Evolutionary conservation across 2,329 filamentous ascomycete species (phyloP).

Genomic region (Cercospora sp.): DNA sequence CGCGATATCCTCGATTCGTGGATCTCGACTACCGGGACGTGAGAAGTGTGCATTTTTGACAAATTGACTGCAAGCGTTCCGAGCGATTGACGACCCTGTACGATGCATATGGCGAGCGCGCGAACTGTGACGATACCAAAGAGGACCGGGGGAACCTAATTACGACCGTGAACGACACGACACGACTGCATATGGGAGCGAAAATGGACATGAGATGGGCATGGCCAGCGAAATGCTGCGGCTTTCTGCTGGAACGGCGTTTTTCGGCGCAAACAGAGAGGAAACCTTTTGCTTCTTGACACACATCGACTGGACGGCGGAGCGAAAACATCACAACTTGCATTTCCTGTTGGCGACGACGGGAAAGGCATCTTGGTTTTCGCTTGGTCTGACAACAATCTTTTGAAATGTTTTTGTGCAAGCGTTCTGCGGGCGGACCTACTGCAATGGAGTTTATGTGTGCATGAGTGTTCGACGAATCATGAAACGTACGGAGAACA

Average conservation of each 20-base stretch:
- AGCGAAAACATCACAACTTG: neutral
- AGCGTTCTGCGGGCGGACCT: neutral
- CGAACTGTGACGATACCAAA: conserved; percentile 18
- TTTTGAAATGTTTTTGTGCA: neutral
- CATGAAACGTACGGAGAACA: neutral
- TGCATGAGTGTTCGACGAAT: neutral
- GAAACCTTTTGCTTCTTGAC: conserved; percentile 6
- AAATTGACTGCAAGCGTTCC: conserved; percentile 5
- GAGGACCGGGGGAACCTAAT: conserved; percentile 18
- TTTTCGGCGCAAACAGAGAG: neutral
- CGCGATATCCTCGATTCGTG: conserved; percentile 31
- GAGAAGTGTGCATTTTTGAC: conserved; percentile 5
- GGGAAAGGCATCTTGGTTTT: neutral
- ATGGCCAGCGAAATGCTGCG: neutral
- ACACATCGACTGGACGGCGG: neutral
- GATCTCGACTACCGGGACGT: conserved; percentile 23
- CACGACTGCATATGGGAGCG: conserved; percentile 15
- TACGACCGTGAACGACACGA: conserved; percentile 19
- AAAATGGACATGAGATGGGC: neutral
- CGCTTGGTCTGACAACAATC: neutral
- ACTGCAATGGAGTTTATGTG: neutral
- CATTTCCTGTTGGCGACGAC: neutral
- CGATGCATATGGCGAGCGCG: conserved; percentile 8
- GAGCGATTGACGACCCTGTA: conserved; percentile 17
- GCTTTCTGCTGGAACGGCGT: conserved; percentile 3